phyloP scores from a whole-genome alignment of 345 rosid genomes.

The Eucalyptus paniculata region DNA sequence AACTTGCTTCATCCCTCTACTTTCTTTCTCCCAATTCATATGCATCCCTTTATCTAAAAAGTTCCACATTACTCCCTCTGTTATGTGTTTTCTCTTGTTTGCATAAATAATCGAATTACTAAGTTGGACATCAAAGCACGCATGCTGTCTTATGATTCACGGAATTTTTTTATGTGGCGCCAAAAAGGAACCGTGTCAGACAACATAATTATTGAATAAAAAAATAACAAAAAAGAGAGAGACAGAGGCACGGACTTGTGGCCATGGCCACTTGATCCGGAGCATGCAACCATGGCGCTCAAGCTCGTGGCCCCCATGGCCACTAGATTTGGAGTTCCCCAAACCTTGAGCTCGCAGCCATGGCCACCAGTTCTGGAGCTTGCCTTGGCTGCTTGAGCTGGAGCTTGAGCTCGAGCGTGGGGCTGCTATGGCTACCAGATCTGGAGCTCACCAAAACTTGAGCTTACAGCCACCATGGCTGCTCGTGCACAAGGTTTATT shows the following conservation, averaged over 20 bases:
- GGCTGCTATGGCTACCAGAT: not conserved
- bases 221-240: not conserved
- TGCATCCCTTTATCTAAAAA: not conserved
- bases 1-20: not conserved
- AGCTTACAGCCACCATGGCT: not conserved
- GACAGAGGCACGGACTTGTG: rapidly evolving
- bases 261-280: not conserved
- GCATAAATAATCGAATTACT: not conserved
- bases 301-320: not conserved
- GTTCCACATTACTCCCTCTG: not conserved
- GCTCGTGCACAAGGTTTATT: not conserved
- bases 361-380: not conserved
- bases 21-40: not conserved
- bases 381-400: not conserved
- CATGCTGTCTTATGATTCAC: not conserved
- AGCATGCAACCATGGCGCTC: not conserved
- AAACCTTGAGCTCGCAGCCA: not conserved
- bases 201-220: not conserved
- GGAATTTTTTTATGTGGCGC: not conserved
- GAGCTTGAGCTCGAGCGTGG: rapidly evolving
- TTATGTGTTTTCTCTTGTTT: not conserved
- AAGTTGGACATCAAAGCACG: not conserved
- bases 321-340: not conserved
- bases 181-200: not conserved
- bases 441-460: not conserved